Evolutionary conservation across 352 stramenopile genomes (phyloP).

Genomic region (Globisporangium paddicum): DNA sequence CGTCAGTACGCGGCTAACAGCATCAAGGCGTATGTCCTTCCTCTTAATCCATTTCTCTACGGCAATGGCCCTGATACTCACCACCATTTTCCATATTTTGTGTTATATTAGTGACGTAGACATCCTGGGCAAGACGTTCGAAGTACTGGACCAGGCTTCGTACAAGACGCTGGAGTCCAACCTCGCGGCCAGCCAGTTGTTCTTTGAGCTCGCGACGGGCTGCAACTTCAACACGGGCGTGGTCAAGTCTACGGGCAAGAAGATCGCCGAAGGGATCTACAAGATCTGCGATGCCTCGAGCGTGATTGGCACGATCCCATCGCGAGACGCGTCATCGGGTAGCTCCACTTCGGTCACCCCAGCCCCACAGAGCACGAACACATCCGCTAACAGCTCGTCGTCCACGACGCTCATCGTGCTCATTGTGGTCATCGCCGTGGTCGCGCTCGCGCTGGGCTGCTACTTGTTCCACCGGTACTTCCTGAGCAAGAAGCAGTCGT

Average conservation of each 20-base stretch:
- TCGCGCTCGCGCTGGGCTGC: slow-evolving; percentile 30
- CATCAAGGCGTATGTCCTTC: slow-evolving; percentile 21
- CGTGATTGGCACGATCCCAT: neutral
- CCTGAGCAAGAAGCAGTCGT: slow-evolving; percentile 16
- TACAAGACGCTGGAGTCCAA: slow-evolving; percentile 9
- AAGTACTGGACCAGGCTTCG: slow-evolving; percentile 7
- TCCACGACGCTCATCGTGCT: slow-evolving; percentile 46
- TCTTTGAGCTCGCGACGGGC: slow-evolving; percentile 8
- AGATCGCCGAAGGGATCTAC: slow-evolving; percentile 11
- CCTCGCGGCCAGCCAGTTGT: neutral
- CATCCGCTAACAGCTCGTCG: neutral
- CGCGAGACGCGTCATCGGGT: neutral
- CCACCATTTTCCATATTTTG: neutral
- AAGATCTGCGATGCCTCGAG: slow-evolving; percentile 15
- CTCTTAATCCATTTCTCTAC: too few species aligned
- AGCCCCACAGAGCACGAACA: neutral
- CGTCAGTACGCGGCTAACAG: slow-evolving; percentile 12
- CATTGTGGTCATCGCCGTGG: slow-evolving; percentile 35
- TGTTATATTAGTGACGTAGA: slow-evolving; percentile 10
- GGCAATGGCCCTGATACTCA: neutral
- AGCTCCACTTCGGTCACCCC: neutral
- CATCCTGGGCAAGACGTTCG: slow-evolving; percentile 7
- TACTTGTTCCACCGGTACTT: slow-evolving; percentile 37
- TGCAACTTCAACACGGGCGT: slow-evolving; percentile 14
- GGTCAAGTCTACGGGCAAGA: slow-evolving; percentile 1